A percentile compares a stretch with the other conserved stretches of the same genome.
phyloP scores from a whole-genome alignment of 495 filamentous ascomycete genomes.

The Xylaria curta region DNA sequence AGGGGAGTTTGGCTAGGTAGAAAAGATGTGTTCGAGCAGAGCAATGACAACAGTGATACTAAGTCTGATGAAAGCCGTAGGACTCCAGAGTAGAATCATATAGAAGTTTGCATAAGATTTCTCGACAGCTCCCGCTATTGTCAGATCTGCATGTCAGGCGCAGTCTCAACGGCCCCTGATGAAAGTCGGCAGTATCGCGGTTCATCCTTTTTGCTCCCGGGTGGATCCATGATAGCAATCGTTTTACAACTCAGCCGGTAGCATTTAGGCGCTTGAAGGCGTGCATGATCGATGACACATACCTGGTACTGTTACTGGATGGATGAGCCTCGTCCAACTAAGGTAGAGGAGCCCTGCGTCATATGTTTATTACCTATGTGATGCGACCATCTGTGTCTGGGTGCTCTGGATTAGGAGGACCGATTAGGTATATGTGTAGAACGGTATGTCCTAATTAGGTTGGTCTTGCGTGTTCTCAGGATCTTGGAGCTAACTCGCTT shows the following conservation, averaged over 20 bases:
- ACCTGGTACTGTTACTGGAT: background rate
- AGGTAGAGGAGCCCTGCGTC: background rate
- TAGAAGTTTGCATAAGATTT: background rate
- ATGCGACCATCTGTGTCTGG: background rate
- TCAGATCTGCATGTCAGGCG: background rate
- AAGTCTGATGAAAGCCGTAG: background rate
- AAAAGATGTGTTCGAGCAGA: background rate
- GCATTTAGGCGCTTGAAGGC: background rate
- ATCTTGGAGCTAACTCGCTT: slow-evolving; percentile 10
- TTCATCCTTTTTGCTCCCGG: background rate
- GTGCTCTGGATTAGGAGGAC: slow-evolving; percentile 10
- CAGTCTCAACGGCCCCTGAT: background rate
- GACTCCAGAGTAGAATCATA: background rate
- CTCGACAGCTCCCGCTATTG: background rate
- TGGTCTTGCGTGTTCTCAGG: background rate
- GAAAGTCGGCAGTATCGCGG: background rate
- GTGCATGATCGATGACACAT: slow-evolving; percentile 2
- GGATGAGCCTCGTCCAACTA: background rate
- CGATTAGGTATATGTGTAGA: background rate
- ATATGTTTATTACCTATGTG: background rate
- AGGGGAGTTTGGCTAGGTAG: background rate
- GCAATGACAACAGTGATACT: background rate
- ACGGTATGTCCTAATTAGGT: slow-evolving; percentile 13
- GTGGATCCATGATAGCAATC: background rate
- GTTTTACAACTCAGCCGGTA: background rate